Evolutionary conservation across 2,329 filamentous ascomycete species (phyloP), one percentile per base, ranked within the genome.

Genomic region (Stenocarpella maydis): DNA sequence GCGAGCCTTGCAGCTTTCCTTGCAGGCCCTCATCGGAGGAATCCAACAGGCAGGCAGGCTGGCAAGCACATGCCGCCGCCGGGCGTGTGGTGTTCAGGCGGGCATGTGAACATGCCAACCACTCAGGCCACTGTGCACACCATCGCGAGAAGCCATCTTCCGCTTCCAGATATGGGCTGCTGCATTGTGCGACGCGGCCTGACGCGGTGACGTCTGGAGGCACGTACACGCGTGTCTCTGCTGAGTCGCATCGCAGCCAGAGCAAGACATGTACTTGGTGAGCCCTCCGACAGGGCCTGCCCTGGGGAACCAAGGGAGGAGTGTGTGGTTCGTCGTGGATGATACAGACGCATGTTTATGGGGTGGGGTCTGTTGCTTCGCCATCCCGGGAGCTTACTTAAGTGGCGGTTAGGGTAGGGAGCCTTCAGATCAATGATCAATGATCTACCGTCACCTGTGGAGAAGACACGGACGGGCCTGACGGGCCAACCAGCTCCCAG

Each of bases 171-270:
- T 69, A 45, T 64, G 66, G 69, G 53, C 41, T 58, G 66, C 54
- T 71, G 69, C 69, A 69, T 69, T 54, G 69, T 71, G 67, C 54
- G 60, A 69, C 69, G 37, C 34, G 58, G 69, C 43, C 61, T 69
- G 69, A 63, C 37, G 52, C 54, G 49, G 66, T 39, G 65, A 58
- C 65, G 45, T 50, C 43, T 58, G 52, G 52, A 50, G 53, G 65
- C 53, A 37, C 49, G 21, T n/a, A 39, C 41, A 47, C 14, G 47
- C 34, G 28, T 63, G 39, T 49, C 31, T 49, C 45, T 49, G 45
- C 58, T 54, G 41, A 50, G 34, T 39, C 39, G 52, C 41, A 39
- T 50, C n/a, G 31, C 45, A 61, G 21, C 19, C 43, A 24, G 19
- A 5, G 43, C 58, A 49, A 63, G 58, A 63, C 58, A 49, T 49